Evolutionary conservation across 352 stramenopile species (phyloP), one percentile per base, ranked within the genome.

Genomic region (Thalassiosira hispida): DNA sequence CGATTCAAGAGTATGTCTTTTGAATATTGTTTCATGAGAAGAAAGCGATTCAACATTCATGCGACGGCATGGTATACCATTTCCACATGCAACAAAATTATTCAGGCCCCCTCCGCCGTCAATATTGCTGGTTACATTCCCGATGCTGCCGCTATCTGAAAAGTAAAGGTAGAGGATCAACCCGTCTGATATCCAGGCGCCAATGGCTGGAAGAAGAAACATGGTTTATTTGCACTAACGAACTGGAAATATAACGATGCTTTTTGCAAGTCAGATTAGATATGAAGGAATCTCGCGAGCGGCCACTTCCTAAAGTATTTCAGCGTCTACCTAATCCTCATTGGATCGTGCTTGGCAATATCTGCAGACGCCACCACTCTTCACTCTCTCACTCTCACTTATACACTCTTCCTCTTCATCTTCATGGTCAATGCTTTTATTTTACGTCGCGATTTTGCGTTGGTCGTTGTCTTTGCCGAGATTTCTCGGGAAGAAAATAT

Each of bases 161-260:
- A 79, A 82, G 59, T 86, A 71, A 53, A 86, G 60, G 47, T 79
- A 82, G 38, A 82, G 65, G 9, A 82, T 79, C 23, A 86, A 72
- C 46, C 62, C 65, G 44, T 86, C 78, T 38, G 78, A 83, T 61
- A 82, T 79, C 74, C 67, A 79, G 7, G 71, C 72, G 12, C 73
- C 74, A 4, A 79, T 78, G 20, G 67, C 73, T 61, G 72, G 78
- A 22, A 86, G 78, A 25, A 86, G 73, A 63, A 86, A 82, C 78
- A 86, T 86, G 25, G 25, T 67, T 73, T 2, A 57, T 29, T 74
- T 11, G 8, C 8, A 14, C 14, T 8, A 31, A 14, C 14, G 9
- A 31, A 14, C 18, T 8, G 51, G 18, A 18, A 16, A 47, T 47
- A 16, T 16, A 16, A 47, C 16, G 16, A 16, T 8, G 16, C 38